Base-by-base conservation (phyloP, 2,329 filamentous ascomycete genomes). In the Periconia macrospinosa region DNA sequence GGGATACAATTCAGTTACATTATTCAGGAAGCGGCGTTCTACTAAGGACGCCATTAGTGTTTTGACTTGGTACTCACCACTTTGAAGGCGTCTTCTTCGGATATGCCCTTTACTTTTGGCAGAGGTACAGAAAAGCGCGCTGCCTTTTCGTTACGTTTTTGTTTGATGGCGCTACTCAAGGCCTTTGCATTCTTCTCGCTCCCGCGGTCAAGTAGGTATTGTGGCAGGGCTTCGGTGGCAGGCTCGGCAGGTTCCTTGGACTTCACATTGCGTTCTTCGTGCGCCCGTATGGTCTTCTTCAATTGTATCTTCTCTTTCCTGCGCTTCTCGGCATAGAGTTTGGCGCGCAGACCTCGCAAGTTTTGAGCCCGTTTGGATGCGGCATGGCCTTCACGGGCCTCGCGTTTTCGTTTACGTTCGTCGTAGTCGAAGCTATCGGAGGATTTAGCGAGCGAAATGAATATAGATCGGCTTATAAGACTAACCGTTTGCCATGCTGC, bases 181-280 rank as follows among this genome's bases (percentile, higher is more conserved):
- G 89, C 89, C 77, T 96, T 89, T 35, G 86, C 86, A 62, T 86
- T 86, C 58, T 81, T 86, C 53, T 82, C 79, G 62, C 86, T 82
- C 45, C 79, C 81, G n/a, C 94, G 86, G 79, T 99, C 94, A 59
- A 99, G 87, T 73, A 99, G 84, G 76, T 97, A 99, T 66, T 91
- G 88, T 48, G 94, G 94, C 66, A 97, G 82, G 53, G 94, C 91
- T 47, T 90, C 91, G 63, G 83, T 86, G 23, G 86, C 86, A 56
- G 92, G 90, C 76, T 94, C 89, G 66, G 88, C 85, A 62, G 89
- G 86, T 51, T 88, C 87, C 30, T 84, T 80, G 9, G 89, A 90
- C 79, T 97, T 96, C 81, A 97, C 87, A 72, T 97, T 95, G 78
- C 91, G 88, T 81, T 97, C 91, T 78, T 99, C 94, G 80, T 96